Base-by-base conservation (phyloP, 805 yeast genomes). In the Cyberlindnera mycetangii region DNA sequence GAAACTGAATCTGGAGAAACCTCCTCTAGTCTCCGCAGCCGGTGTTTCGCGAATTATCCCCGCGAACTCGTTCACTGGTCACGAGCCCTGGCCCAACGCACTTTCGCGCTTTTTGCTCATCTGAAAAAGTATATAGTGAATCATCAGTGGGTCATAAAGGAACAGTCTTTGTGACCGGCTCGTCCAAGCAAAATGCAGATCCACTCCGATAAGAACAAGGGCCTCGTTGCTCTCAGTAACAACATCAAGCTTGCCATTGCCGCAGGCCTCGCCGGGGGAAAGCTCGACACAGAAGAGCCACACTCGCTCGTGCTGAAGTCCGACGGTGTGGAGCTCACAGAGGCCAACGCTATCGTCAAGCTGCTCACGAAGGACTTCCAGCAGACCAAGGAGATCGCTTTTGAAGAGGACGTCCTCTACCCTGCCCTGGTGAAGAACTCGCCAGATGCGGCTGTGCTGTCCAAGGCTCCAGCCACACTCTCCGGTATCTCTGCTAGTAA, bases 331-430 rank as follows among this genome's bases (percentile, higher is more conserved):
- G 76, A 74, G 53, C 69, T 85, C 49, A 65, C 71, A 45, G 88
- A 84, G 61, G 71, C 87, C 17, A 82, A 84, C 58, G 81, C 93
- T 17, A 79, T 84, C 41, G 81, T 84, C 49, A 79, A 81, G 61
- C 85, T 79, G 56, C 65, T 81, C 49, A 68, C 78, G 31, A 62
- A 68, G 18, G 81, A 79, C 50, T 81, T 79, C 49, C 44, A 63
- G 6, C 54, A 41, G 9, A 56, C 65, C 21, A 50, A 57, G 11
- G 59, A 68, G 14, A 64, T 73, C 36, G 62, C 60, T 10, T 60
- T 65, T 18, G 79, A 75, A 50, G 84, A 79, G 58, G 59, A 68
- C 19, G 49, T 50, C n/a, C 60, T 78, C 25, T 72, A 70, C 51
- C 52, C 64, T 2, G 70, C 72, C 12, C 55, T 73, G 45, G 39